Evolutionary conservation across 768 basidiomycete genomes (phyloP).

Genomic region (Wakefieldia striispora): DNA sequence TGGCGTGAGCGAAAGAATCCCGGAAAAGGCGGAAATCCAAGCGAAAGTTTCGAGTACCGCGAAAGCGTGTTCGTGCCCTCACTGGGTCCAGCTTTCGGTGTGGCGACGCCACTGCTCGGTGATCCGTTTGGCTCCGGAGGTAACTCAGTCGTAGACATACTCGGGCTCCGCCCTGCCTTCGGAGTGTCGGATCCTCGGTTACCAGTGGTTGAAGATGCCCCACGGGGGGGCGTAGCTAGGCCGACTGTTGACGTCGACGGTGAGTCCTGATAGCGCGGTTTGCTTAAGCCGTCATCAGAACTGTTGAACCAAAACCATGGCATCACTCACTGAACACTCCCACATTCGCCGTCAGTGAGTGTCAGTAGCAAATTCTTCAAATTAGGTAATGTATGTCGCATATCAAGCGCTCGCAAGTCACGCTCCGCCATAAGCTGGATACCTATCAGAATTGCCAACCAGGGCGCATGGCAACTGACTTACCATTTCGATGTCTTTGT

Average conservation of each 20-base stretch:
- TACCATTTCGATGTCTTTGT: constrained; percentile 97
- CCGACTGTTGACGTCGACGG: constrained; percentile 19
- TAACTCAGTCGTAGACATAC: constrained; percentile 13
- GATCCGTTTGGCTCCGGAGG: constrained; percentile 40
- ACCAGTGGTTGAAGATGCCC: constrained; percentile 12
- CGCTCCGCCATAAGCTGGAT: constrained; percentile 85
- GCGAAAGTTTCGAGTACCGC: constrained; percentile 42
- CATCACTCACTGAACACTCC: constrained; percentile 43
- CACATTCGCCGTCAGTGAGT: constrained; percentile 67
- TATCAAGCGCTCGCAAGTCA: constrained; percentile 85
- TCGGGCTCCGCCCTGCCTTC: constrained; percentile 22
- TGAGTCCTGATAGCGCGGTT: constrained; percentile 19
- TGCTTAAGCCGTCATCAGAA: constrained; percentile 18
- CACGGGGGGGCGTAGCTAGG: constrained; percentile 24
- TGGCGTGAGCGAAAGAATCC: constrained; percentile 64
- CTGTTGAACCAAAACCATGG: neutral
- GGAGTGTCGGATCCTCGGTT: constrained; percentile 25
- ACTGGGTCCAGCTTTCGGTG: constrained; percentile 46
- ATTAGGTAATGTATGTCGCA: constrained; percentile 95
- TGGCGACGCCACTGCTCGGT: constrained; percentile 53
- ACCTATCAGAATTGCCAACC: constrained; percentile 3
- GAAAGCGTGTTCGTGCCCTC: constrained; percentile 25
- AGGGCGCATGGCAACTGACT: neutral
- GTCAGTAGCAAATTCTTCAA: constrained; percentile 91
- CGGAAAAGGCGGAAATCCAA: constrained; percentile 61